phyloP scores from a whole-genome alignment of 148 eudicot genomes.

The Camellia japonica region DNA sequence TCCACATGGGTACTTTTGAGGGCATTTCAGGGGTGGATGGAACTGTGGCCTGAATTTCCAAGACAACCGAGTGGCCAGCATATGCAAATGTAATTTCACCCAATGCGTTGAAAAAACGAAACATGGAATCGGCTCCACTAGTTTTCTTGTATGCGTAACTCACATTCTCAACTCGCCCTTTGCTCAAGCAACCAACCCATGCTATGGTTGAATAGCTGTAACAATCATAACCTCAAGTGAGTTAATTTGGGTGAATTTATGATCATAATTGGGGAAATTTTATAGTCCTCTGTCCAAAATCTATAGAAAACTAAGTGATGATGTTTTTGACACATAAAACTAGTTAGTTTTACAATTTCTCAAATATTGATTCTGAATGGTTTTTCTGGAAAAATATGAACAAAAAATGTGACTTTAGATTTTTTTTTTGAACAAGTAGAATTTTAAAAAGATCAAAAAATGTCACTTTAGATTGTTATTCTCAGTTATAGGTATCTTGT shows the following conservation, averaged over 20 bases:
- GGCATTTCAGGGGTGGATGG: constrained; percentile 89
- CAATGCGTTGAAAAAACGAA: constrained; percentile 77
- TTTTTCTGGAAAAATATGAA: too few relatives aligned
- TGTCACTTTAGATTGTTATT: too few relatives aligned
- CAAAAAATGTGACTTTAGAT: too few relatives aligned
- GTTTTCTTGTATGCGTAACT: constrained; percentile 75
- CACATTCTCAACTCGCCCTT: constrained; percentile 59
- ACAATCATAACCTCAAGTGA: not conserved
- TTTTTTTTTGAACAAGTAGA: too few relatives aligned
- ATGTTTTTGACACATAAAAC: too few relatives aligned
- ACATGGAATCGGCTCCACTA: constrained; percentile 51
- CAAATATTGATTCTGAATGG: too few relatives aligned
- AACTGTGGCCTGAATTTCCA: constrained; percentile 89
- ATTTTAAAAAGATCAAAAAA: too few relatives aligned
- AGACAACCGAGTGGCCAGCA: constrained; percentile 79
- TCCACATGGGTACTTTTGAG: constrained; percentile 74
- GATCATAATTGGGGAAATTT: not conserved
- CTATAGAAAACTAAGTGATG: too few relatives aligned
- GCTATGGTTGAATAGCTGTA: constrained; percentile 93
- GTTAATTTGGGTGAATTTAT: not conserved
- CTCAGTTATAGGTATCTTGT: too few relatives aligned
- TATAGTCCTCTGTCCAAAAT: too few relatives aligned
- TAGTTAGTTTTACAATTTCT: too few relatives aligned
- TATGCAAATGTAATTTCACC: constrained; percentile 83
- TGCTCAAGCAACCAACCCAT: constrained; percentile 71